These are phyloP conservation scores for Platismatia glauca DNA, from an alignment of 495 filamentous ascomycete genomes.

Conservation along the genomic window DNA sequence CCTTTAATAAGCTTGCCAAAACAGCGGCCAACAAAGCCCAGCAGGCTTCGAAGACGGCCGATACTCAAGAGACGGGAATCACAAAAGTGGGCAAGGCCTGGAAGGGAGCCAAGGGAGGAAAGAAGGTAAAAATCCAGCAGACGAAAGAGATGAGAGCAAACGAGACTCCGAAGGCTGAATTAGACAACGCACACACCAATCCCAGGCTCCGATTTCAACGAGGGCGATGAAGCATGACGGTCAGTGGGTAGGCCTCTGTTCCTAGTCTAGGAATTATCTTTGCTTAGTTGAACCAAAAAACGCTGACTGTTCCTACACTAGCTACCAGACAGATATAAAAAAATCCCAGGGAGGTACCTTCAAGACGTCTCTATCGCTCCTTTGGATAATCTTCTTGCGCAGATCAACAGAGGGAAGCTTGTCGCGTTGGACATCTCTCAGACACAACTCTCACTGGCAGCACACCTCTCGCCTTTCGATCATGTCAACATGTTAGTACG, in stretches of 20 bases:
- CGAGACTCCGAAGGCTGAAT: neutral
- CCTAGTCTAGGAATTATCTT: neutral
- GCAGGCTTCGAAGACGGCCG: neutral
- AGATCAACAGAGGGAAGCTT: neutral
- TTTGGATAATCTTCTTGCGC: no score
- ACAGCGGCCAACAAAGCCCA: neutral
- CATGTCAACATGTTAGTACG: neutral
- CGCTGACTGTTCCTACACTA: neutral
- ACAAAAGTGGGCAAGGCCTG: neutral
- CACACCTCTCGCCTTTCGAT: neutral
- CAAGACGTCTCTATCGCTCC: no score
- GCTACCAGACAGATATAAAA: neutral
- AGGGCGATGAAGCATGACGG: neutral
- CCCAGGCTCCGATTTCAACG: neutral
- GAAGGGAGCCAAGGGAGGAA: neutral
- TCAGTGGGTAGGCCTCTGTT: neutral
- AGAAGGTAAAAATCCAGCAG: neutral
- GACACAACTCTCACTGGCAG: neutral
- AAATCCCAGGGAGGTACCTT: neutral
- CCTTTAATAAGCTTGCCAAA: neutral
- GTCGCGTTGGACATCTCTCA: neutral
- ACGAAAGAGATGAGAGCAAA: neutral
- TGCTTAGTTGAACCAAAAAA: neutral
- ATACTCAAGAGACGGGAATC: neutral
- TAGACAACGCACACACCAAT: neutral